These are phyloP conservation scores for Trichomonas gallinae DNA, from an alignment of 208 protist genomes.

Conservation along the genomic window DNA sequence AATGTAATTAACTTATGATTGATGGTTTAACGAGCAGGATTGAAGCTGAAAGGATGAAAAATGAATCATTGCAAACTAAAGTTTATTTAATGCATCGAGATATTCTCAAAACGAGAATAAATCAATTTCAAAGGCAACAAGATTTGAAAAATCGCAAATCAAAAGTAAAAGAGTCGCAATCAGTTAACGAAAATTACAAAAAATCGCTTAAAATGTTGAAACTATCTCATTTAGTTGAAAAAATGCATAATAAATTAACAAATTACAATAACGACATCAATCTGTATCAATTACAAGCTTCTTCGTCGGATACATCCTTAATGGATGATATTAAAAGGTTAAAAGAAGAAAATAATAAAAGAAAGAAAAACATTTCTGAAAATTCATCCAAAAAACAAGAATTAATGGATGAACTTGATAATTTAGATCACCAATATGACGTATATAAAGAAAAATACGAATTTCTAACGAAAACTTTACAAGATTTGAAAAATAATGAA, in stretches of 20 bases:
- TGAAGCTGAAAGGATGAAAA: too few relatives aligned
- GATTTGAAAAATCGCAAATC: not conserved
- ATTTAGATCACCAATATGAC: not conserved
- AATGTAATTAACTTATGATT: too few relatives aligned
- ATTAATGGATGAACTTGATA: not conserved
- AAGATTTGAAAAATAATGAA: not conserved
- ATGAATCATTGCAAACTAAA: too few relatives aligned
- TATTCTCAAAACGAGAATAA: not conserved
- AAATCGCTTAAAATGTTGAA: not conserved
- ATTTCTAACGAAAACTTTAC: not conserved
- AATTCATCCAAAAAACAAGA: not conserved
- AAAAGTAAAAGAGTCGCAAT: not conserved
- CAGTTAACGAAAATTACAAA: not conserved
- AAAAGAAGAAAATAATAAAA: not conserved
- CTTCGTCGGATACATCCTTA: not conserved
- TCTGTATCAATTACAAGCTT: not conserved
- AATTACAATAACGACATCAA: not conserved
- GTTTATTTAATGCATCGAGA: not conserved
- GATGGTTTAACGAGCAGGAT: too few relatives aligned
- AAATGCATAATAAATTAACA: not conserved
- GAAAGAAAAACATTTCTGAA: not conserved
- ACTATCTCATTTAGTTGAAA: not conserved
- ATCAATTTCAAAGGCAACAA: not conserved
- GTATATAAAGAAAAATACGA: not conserved
- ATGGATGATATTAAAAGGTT: not conserved